Base-by-base conservation (phyloP, 306 rosid species). In the Cicer yamashitae region DNA sequence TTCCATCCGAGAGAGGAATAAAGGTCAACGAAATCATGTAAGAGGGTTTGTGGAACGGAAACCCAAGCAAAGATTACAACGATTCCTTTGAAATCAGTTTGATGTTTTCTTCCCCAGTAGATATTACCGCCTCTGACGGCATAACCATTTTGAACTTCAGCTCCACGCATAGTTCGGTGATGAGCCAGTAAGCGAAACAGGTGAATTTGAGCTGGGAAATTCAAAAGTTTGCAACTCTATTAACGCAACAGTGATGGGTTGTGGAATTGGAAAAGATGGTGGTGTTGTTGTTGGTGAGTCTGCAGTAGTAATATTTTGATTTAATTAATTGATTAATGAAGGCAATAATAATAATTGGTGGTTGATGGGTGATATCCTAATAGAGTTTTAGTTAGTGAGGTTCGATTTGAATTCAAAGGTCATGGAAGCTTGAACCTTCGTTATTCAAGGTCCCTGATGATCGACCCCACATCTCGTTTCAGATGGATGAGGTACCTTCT, bases 31-130 rank as follows among this genome's bases (percentile, higher is more conserved):
- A 81, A 86, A 76, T 84, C 87, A 12, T 54, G 65, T 79, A 92
- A 77, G 67, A 80, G 79, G 2, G 79, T 63, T 58, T 88, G 85
- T 5, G 86, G 83, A 84, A 90, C 82, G 62, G 99, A 94, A 85
- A 88, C 88, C 99, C 99, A 94, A 84, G 96, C 82, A 64, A 92
- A 94, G 40, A 92, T 79, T 58, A 92, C 96, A 37, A 81, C 96
- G 69, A 94, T 83, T 58, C 99, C 98, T 86, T 80, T 88, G 72
- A 82, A 87, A 73, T 65, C 86, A 47, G 79, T 30, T 25, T 53
- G 81, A 25, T 84, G 92, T 78, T 86, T 94, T 50, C 96, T 84
- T 46, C 90, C 97, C 98, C 99, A 94, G 40, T 86, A 86, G 54
- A 92, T 84, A 38, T 80, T 78, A 44, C 88, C 88, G 30, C 84